A percentile compares a stretch with the other conserved stretches of the same genome.
phyloP scores from a whole-genome alignment of 1,139 yeast species.

The Nadsonia commutata region DNA sequence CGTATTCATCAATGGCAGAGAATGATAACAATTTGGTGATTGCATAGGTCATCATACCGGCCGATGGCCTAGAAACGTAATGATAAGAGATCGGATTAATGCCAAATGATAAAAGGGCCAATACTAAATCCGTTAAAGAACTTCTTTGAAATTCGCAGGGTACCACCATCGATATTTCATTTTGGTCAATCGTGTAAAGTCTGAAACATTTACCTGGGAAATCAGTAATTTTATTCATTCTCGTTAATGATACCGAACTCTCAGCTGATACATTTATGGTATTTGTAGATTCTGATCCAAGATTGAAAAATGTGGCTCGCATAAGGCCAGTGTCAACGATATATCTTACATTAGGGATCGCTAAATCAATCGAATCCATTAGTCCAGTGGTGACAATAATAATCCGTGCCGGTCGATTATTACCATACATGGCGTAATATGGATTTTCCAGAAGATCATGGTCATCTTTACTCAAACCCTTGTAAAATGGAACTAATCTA shows the following conservation, averaged over 20 bases:
- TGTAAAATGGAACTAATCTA: not conserved
- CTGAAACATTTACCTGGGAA: slow-evolving; percentile 97
- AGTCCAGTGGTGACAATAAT: not conserved
- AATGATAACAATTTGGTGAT: slow-evolving; percentile 37
- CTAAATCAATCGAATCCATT: not conserved
- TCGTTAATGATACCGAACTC: slow-evolving; percentile 82
- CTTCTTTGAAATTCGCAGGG: slow-evolving; percentile 80
- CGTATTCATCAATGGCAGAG: slow-evolving; percentile 66
- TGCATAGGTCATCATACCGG: slow-evolving; percentile 24
- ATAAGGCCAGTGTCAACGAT: slow-evolving; percentile 97
- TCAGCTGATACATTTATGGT: slow-evolving; percentile 23
- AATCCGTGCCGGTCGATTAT: not conserved
- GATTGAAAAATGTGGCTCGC: slow-evolving; percentile 92
- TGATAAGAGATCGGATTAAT: slow-evolving; percentile 44
- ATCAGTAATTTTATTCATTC: slow-evolving; percentile 92
- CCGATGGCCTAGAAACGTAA: not conserved
- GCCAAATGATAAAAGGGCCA: slow-evolving; percentile 85
- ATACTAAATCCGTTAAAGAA: slow-evolving; percentile 79
- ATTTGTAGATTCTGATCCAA: slow-evolving; percentile 19
- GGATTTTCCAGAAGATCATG: not conserved
- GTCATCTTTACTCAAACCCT: not conserved
- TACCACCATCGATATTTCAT: slow-evolving; percentile 77
- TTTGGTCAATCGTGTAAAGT: slow-evolving; percentile 84
- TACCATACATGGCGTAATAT: not conserved
- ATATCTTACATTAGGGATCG: slow-evolving; percentile 62